Evolutionary conservation across 2,329 filamentous ascomycete species (phyloP).

Genomic region (Escovopsis sp.): DNA sequence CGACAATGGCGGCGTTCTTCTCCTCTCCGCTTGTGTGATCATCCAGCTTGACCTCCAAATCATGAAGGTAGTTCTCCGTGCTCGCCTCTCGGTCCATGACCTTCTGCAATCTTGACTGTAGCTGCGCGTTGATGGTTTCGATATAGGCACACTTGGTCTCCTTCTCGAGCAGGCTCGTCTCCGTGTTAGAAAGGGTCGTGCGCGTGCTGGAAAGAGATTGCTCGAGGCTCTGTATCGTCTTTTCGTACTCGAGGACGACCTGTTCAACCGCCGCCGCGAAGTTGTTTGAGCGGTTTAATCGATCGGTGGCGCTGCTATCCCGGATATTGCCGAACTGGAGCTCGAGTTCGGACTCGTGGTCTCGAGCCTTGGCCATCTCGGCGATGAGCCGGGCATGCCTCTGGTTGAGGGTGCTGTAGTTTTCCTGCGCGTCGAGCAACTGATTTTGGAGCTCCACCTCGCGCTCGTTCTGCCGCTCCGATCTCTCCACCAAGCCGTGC

Average conservation of each 20-base stretch:
- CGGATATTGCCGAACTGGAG: slow-evolving; percentile 40
- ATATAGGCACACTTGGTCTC: slow-evolving; percentile 88
- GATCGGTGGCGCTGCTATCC: slow-evolving; percentile 69
- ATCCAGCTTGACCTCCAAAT: slow-evolving; percentile 80
- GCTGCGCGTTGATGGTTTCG: slow-evolving; percentile 81
- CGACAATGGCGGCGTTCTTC: slow-evolving; percentile 72
- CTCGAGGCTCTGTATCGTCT: slow-evolving; percentile 90
- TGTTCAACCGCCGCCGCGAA: slow-evolving; percentile 94
- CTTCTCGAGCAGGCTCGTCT: slow-evolving; percentile 77
- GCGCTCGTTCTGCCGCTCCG: slow-evolving; percentile 67
- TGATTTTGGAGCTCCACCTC: slow-evolving; percentile 90
- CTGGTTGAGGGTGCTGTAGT: slow-evolving; percentile 79
- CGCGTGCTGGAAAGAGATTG: slow-evolving; percentile 82
- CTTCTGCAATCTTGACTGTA: slow-evolving; percentile 84
- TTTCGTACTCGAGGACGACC: slow-evolving; percentile 94
- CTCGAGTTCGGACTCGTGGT: slow-evolving; percentile 48
- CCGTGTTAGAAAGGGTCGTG: slow-evolving; percentile 65
- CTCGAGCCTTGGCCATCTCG: slow-evolving; percentile 76
- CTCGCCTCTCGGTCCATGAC: slow-evolving; percentile 79
- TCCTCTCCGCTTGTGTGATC: slow-evolving; percentile 85
- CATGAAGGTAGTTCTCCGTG: slow-evolving; percentile 85
- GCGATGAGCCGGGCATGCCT: slow-evolving; percentile 92
- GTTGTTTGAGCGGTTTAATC: slow-evolving; percentile 85
- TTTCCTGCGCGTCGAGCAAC: slow-evolving; percentile 82
- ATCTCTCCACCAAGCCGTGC: slow-evolving; percentile 48